Conservation (phyloP, 2,329 filamentous ascomycete genomes). For the Aspergillus flavus region DNA sequence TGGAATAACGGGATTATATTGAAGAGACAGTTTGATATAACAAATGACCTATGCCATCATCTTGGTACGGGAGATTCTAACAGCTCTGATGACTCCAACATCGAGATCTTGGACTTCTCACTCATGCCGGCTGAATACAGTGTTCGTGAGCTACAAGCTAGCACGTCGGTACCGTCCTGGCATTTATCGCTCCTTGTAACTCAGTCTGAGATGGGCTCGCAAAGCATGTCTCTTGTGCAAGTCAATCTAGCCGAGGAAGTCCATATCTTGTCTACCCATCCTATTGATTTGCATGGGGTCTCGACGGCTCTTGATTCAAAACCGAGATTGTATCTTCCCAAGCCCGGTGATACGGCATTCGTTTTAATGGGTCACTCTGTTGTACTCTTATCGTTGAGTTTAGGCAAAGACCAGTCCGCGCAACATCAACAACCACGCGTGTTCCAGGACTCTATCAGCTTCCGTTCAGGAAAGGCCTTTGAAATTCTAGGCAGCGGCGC, state of each 20-base stretch:
- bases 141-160: conserved; percentile 52
- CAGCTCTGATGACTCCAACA: conserved; percentile 58
- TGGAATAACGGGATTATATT: conserved; percentile 82
- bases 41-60: conserved; percentile 64
- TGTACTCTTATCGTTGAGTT: conserved; percentile 73
- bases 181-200: conserved; percentile 64
- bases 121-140: conserved; percentile 48
- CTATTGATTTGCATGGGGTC: conserved; percentile 65
- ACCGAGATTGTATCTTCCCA: conserved; percentile 75
- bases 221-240: conserved; percentile 77
- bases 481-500: conserved; percentile 53
- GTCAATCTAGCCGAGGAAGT: conserved; percentile 59
- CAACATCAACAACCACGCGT: conserved; percentile 66
- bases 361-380: conserved; percentile 77
- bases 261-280: conserved; percentile 67
- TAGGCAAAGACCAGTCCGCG: conserved; percentile 70
- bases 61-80: conserved; percentile 60
- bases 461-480: conserved; percentile 59
- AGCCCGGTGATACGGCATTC: conserved; percentile 78
- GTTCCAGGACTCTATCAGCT: conserved; percentile 86
- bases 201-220: conserved; percentile 49
- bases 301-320: conserved; percentile 36
- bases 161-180: conserved; percentile 49
- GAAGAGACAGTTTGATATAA: conserved; percentile 70
- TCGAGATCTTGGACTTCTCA: conserved; percentile 79